Percentiles rank a stretch among this genome's conserved stretches.
phyloP scores from a whole-genome alignment of 306 rosid species.

The Pterocarpus macrocarpus region DNA sequence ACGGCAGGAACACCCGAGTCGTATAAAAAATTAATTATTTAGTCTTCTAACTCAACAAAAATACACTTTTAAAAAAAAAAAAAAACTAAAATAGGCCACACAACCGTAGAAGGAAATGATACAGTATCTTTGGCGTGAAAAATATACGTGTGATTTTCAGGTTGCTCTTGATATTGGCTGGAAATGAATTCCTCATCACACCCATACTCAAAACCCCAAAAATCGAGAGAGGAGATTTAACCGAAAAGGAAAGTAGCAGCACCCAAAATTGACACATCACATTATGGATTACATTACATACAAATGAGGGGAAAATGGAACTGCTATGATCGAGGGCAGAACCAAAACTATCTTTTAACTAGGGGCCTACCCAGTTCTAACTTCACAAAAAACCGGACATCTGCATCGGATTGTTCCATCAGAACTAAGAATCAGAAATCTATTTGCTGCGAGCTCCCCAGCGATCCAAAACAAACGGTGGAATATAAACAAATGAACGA shows the following conservation, averaged over 20 bases:
- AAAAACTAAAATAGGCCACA: neutral
- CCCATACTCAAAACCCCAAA: slow-evolving; percentile 36
- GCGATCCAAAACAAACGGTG: slow-evolving; percentile 36
- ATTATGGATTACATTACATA: slow-evolving; percentile 51
- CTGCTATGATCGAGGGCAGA: slow-evolving; percentile 37
- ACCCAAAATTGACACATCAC: slow-evolving; percentile 62
- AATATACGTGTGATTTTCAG: slow-evolving; percentile 56
- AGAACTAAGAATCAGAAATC: slow-evolving; percentile 41
- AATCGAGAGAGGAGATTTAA: neutral
- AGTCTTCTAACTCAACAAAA: neutral
- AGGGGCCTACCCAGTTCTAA: slow-evolving; percentile 31
- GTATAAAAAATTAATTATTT: too few species aligned
- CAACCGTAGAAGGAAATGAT: slow-evolving; percentile 20
- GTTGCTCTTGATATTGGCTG: slow-evolving; percentile 37
- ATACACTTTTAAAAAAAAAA: neutral
- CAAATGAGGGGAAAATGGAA: slow-evolving; percentile 41
- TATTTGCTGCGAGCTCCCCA: slow-evolving; percentile 37
- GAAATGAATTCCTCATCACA: slow-evolving; percentile 40
- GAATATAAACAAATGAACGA: slow-evolving; percentile 36
- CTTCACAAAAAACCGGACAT: slow-evolving; percentile 37
- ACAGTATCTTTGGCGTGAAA: slow-evolving; percentile 27
- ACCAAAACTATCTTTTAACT: slow-evolving; percentile 34
- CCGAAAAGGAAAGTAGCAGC: slow-evolving; percentile 38
- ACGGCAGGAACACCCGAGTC: too few species aligned
- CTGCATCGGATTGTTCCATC: slow-evolving; percentile 49